Percentiles rank a stretch among this genome's conserved stretches.
Evolutionary conservation across 805 yeast genomes (phyloP).

Genomic region (Candida incommunis): DNA sequence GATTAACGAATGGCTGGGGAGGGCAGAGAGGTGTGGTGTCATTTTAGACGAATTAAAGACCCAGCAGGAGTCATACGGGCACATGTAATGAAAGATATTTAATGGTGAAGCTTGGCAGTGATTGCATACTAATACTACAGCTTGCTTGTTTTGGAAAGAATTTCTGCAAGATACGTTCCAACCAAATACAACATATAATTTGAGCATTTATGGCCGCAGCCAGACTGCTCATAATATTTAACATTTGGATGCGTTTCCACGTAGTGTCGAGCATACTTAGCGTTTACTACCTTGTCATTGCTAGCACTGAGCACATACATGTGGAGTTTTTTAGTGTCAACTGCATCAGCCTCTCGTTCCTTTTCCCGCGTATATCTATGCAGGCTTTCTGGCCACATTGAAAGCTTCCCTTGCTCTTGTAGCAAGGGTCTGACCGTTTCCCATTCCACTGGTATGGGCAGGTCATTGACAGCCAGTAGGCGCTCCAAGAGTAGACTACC

Average conservation of each 20-base stretch:
- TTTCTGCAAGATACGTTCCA: neutral
- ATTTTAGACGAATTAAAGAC: neutral
- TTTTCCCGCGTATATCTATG: neutral
- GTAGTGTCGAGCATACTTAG: neutral
- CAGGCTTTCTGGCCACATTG: neutral
- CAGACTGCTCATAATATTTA: neutral
- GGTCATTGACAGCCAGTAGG: neutral
- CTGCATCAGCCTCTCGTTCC: neutral
- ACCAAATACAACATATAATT: neutral
- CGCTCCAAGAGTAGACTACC: neutral
- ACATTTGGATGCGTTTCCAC: neutral
- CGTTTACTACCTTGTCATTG: neutral
- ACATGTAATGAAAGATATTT: no score
- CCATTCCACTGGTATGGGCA: neutral
- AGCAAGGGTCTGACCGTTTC: neutral
- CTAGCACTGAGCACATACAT: neutral
- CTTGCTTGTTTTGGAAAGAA: neutral
- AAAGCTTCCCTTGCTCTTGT: neutral
- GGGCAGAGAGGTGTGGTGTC: neutral
- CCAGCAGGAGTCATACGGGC: no score
- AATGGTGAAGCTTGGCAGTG: neutral
- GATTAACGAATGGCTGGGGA: slow-evolving; percentile 5
- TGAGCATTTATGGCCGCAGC: neutral
- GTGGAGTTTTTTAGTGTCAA: neutral
- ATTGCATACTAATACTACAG: neutral